Base-by-base conservation (phyloP, 805 yeast genomes). In the Yamadazyma phyllophila region DNA sequence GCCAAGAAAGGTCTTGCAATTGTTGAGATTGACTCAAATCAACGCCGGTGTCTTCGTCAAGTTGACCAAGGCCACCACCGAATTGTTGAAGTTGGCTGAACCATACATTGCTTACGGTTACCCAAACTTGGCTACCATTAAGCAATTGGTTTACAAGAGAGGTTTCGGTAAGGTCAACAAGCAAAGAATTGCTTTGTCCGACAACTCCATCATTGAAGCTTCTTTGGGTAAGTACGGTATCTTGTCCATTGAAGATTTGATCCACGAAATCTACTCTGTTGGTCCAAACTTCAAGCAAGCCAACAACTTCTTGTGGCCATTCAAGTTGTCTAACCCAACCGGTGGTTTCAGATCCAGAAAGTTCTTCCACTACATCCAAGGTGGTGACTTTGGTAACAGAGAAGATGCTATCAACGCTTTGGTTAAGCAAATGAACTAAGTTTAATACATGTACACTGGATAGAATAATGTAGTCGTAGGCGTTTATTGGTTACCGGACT, bases 251-350 rank as follows among this genome's bases (percentile, higher is more conserved):
- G 96, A 89, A 78, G 96, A 89, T 75, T 82, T 89, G 79, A 86
- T 89, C 77, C 96, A 89, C 85, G 96, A 89, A 81, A 85, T 89
- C 67, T 84, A 79, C 88, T 82, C 96, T 58, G 96, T 88, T 73
- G 96, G 96, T 77, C 96, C 96, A 76, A 89, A 89, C 91, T 89
- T 89, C 90, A 89, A 89, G 81, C 96, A 89, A 81, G 96, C 88
- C 67, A 88, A 87, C 91, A 89, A 88, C 95, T 89, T 89, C 83
- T 82, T 89, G 77, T 88, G 96, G 95, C 96, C 96, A 80, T 89
- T 89, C 92, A 83, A 87, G 81, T 83, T 89, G 73, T 88, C 96
- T 65, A 88, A 86, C 85, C 96, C 96, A 77, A 81, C 82, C 75
- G 96, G 96, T 78, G 96, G 96, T 76, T 89, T 95, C 96, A 92